phyloP scores from a whole-genome alignment of 2,329 filamentous ascomycete species.

The Fusarium tjaetaba region DNA sequence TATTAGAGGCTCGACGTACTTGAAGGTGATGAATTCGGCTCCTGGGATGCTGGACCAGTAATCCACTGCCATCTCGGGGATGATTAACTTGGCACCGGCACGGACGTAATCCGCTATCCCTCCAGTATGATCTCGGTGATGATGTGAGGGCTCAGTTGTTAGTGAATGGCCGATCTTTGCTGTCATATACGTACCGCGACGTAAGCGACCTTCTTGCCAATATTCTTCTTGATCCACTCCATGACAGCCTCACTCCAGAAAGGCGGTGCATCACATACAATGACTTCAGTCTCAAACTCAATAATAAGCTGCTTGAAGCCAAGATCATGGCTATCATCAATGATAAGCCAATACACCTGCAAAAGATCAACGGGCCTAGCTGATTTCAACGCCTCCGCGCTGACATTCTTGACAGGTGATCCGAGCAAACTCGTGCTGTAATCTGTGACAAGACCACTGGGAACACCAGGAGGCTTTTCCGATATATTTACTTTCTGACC shows the following conservation, averaged over 20 bases:
- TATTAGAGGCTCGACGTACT: not conserved
- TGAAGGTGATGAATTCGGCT: conserved; percentile 14
- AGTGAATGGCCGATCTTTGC: rapidly evolving
- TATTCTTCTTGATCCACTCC: conserved; percentile 10
- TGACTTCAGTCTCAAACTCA: conserved; percentile 25
- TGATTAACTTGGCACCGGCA: conserved; percentile 2
- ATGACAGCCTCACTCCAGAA: conserved; percentile 4
- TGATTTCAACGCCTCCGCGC: not conserved
- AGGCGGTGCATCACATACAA: conserved; percentile 24
- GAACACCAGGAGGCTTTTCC: not conserved
- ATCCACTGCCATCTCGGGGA: conserved; percentile 7
- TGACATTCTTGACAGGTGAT: not conserved
- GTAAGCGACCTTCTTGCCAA: conserved; percentile 13
- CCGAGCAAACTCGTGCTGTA: conserved; percentile 28
- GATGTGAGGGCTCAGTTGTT: conserved; percentile 14
- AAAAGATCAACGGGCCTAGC: not conserved
- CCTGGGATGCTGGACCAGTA: conserved; percentile 20
- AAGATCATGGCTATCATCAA: not conserved
- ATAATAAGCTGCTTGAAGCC: conserved; percentile 26
- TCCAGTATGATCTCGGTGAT: conserved; percentile 25
- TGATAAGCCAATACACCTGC: conserved; percentile 19
- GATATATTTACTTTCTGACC: not conserved
- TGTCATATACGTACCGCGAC: conserved; percentile 6
- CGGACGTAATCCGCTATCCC: conserved; percentile 8
- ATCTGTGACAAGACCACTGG: conserved; percentile 13